Evolutionary conservation across 371 early-diverging fungal species (phyloP).

Genomic region (Haplosporangium sp.): DNA sequence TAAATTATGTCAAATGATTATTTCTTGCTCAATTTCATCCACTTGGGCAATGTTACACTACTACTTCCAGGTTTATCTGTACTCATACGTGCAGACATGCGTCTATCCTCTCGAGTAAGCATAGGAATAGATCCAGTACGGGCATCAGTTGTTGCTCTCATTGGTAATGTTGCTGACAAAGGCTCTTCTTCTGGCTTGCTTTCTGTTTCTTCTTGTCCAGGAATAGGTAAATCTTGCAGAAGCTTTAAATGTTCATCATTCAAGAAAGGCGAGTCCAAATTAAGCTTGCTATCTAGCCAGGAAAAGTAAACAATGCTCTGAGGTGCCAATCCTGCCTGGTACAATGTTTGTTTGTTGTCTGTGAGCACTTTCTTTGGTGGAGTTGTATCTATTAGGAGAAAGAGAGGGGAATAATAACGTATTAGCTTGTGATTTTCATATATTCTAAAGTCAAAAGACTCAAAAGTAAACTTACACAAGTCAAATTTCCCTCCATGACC

Average conservation of each 20-base stretch:
- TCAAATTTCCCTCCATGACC: conserved; percentile 54
- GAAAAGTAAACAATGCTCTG: conserved; percentile 57
- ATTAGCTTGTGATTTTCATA: background rate
- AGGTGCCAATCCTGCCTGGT: conserved; percentile 57
- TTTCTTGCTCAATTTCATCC: conserved; percentile 54
- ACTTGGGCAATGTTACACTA: conserved; percentile 43
- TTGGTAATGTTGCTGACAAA: background rate
- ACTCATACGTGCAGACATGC: conserved; percentile 41
- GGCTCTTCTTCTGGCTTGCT: conserved; percentile 5
- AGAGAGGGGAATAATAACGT: background rate
- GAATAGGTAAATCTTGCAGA: conserved; percentile 44
- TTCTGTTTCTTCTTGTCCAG: conserved; percentile 26
- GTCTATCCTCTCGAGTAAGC: conserved; percentile 34
- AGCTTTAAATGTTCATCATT: conserved; percentile 40
- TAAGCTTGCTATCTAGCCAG: conserved; percentile 58
- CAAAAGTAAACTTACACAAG: conserved; percentile 28
- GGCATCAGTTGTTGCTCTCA: conserved; percentile 11
- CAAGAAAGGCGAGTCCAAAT: conserved; percentile 53
- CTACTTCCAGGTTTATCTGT: conserved; percentile 39
- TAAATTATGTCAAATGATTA: background rate
- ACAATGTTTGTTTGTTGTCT: conserved; percentile 48
- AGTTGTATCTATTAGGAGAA: conserved; percentile 36
- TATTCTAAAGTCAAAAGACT: background rate
- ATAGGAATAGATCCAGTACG: conserved; percentile 19
- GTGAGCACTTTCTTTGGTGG: conserved; percentile 57